phyloP scores from a whole-genome alignment of 2,329 filamentous ascomycete species.

The Xylaria sp. region DNA sequence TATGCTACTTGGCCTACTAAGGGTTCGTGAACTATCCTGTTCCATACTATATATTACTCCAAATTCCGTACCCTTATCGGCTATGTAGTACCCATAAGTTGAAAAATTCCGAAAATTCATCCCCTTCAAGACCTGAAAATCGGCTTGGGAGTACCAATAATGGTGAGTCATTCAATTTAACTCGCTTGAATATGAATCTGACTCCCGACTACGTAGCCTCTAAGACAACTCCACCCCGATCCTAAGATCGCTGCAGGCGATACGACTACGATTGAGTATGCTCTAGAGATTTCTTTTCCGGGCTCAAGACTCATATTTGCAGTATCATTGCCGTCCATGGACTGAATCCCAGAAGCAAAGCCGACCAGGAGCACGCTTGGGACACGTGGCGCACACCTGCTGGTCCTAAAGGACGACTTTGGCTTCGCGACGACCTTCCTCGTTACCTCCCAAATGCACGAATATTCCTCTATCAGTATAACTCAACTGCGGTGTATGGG shows the following conservation, averaged over 20 bases:
- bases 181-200: not conserved
- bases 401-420: conserved; percentile 38
- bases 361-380: conserved; percentile 40
- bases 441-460: conserved; percentile 28
- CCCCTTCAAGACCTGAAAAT: not conserved
- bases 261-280: not conserved
- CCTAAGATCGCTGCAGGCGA: not conserved
- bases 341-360: conserved; percentile 41
- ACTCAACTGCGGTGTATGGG: conserved; percentile 39
- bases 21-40: not conserved
- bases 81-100: not conserved
- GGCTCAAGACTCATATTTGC: not conserved
- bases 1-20: too few relatives aligned
- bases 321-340: conserved; percentile 44
- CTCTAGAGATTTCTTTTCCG: not conserved
- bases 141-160: not conserved
- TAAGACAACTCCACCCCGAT: not conserved
- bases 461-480: conserved; percentile 45
- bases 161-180: not conserved
- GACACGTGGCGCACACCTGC: conserved; percentile 43
- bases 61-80: not conserved
- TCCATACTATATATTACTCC: not conserved
- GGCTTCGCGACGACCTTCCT: conserved; percentile 45
- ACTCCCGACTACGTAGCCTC: not conserved
- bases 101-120: not conserved